A percentile compares a stretch with the other conserved stretches of the same genome.
Conservation (phyloP, 139 green algal genomes). For the Coccomyxa sp. region DNA sequence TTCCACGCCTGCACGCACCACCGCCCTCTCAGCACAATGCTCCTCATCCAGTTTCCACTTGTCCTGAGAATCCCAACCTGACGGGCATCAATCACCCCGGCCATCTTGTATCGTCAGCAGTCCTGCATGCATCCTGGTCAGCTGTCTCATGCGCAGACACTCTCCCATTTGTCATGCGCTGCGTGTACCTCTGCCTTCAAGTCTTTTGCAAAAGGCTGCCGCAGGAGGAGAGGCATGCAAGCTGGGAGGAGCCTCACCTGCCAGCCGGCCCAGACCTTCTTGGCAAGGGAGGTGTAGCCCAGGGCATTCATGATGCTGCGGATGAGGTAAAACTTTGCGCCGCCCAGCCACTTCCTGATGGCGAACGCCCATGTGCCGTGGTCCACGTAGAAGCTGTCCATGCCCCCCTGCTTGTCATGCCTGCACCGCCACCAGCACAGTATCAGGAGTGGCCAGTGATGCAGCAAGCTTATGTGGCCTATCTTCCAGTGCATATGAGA, state of each 20-base stretch:
- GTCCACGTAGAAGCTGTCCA: neutral
- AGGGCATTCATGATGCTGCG: neutral
- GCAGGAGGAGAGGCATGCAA: neutral
- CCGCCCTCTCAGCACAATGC: no score
- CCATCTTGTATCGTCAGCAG: no score
- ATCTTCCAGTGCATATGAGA: no score
- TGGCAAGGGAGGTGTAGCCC: neutral
- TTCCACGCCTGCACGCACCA: neutral
- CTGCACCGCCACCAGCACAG: neutral
- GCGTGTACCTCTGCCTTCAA: no score
- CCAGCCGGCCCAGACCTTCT: slow-evolving; percentile 5
- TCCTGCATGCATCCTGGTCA: no score
- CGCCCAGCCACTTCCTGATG: neutral
- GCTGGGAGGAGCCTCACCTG: neutral
- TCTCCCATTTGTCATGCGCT: no score
- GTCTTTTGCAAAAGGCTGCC: neutral
- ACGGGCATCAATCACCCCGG: no score
- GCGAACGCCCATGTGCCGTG: neutral
- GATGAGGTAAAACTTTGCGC: neutral
- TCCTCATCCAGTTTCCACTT: no score
- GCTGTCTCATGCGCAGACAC: no score
- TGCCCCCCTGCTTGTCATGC: neutral
- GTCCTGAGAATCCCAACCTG: no score
- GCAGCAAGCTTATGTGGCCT: no score
- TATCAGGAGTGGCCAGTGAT: no score